phyloP scores from a whole-genome alignment of 2,329 filamentous ascomycete species.

The Cadophora sp. region DNA sequence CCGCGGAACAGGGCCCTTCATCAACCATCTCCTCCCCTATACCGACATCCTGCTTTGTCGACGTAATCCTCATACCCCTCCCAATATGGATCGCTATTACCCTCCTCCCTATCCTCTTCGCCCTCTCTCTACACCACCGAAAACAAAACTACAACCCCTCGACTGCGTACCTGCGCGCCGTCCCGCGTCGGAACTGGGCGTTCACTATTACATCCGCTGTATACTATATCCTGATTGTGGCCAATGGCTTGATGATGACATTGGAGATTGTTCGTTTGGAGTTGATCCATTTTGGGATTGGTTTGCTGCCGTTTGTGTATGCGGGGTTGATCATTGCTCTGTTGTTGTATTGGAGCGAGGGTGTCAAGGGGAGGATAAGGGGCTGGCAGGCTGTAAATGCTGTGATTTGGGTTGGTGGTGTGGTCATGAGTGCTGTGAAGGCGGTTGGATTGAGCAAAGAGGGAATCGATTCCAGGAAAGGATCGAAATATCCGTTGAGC shows the following conservation, averaged over 20 bases:
- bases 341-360: slow-evolving; percentile 39
- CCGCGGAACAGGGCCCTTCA: slow-evolving; percentile 40
- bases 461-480: slow-evolving; percentile 39
- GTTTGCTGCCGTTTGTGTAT: slow-evolving; percentile 46
- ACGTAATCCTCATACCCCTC: slow-evolving; percentile 47
- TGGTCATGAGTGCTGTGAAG: slow-evolving; percentile 43
- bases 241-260: slow-evolving; percentile 44
- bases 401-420: slow-evolving; percentile 44
- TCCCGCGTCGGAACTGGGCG: slow-evolving; percentile 22
- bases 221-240: slow-evolving; percentile 45
- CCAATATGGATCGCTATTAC: slow-evolving; percentile 45
- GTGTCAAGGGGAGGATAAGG: slow-evolving; percentile 32
- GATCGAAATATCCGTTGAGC: slow-evolving; percentile 43
- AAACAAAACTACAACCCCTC: slow-evolving; percentile 36
- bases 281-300: slow-evolving; percentile 44
- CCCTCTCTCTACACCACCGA: slow-evolving; percentile 32
- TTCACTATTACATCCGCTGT: slow-evolving; percentile 33
- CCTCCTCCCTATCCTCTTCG: slow-evolving; percentile 39
- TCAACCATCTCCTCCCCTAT: slow-evolving; percentile 45
- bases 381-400: slow-evolving; percentile 42
- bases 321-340: slow-evolving; percentile 42
- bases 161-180: slow-evolving; percentile 34
- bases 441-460: slow-evolving; percentile 43
- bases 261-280: slow-evolving; percentile 46
- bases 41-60: slow-evolving; percentile 48